phyloP scores from a whole-genome alignment of 1,284 basidiomycete species.

The Mrakiaceae sp. region DNA sequence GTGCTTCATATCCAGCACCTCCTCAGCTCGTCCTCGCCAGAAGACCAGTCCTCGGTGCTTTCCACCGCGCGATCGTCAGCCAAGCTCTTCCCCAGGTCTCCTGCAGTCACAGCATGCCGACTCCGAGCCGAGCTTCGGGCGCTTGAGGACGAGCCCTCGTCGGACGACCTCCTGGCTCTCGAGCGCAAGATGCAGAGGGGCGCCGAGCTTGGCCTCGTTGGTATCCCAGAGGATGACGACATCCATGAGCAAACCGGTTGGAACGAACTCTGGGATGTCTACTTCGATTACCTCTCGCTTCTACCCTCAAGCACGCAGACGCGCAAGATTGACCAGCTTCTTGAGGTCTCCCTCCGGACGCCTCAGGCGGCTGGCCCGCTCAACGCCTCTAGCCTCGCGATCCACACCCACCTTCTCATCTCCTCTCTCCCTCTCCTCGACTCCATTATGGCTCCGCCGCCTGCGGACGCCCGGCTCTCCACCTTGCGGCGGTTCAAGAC shows the following conservation, averaged over 20 bases:
- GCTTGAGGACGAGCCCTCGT: neutral
- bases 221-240: neutral
- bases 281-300: slow-evolving; percentile 5
- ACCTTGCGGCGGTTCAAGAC: slow-evolving; percentile 1
- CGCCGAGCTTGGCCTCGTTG: slow-evolving; percentile 4
- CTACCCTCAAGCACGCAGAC: neutral
- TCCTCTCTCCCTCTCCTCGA: slow-evolving; percentile 15
- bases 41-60: neutral
- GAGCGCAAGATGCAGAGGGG: neutral
- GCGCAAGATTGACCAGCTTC: slow-evolving; percentile 3
- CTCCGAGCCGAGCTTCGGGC: slow-evolving; percentile 8
- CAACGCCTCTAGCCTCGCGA: slow-evolving; percentile 4
- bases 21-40: slow-evolving; percentile 2
- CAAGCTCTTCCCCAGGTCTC: slow-evolving; percentile 9
- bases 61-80: slow-evolving; percentile 8
- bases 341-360: slow-evolving; percentile 4
- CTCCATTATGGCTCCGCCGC: neutral
- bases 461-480: neutral
- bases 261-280: slow-evolving; percentile 7
- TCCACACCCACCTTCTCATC: slow-evolving; percentile 15
- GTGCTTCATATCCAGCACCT: slow-evolving; percentile 25
- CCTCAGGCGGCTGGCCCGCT: neutral
- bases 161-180: slow-evolving; percentile 3
- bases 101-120: slow-evolving; percentile 7
- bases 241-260: slow-evolving; percentile 3